Evolutionary conservation across 768 basidiomycete genomes (phyloP), one percentile per base, ranked within the genome.

Genomic region (Leucosporidium scottii): DNA sequence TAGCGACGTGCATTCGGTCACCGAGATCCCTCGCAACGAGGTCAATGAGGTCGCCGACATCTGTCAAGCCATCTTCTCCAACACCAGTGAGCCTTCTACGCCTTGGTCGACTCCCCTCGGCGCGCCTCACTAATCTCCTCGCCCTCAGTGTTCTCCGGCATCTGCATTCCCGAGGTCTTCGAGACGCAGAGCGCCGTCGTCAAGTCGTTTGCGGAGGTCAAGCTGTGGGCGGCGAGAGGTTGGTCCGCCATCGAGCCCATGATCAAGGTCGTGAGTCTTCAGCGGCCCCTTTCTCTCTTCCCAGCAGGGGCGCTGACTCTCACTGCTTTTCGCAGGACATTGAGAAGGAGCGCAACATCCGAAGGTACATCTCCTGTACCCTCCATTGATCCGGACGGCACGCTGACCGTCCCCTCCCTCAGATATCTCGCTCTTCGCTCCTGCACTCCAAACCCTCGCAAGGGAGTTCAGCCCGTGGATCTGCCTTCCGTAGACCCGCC

Each of bases 131-230:
- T 18, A 1, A 30, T 2, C 23, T 34, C 47, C 27, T 47, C 48
- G n/a, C 25, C 15, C 10, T 17, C 39, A 44, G 39, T 44, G 2
- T 13, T 9, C 13, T 4, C 65, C 65, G 70, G 63, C 0, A 62
- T 72, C 3, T 69, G 68, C 54, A 70, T 72, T n/a, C 68, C 66
- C 30, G 71, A 74, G 59, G 64, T 74, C 13, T 30, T 74, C 23
- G 68, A 68, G 47, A 55, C 61, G 50, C 58, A 67, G 57, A 68
- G 65, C 31, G 66, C 70, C n/a, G 59, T 67, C 31, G 67, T 27
- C 44, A 55, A 59, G 28, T 61, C 60, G 9, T 71, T 30, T 28
- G 60, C 23, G 15, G 44, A 65, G 21, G 61, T 59, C 2, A 3
- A 64, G 2, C 0, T 28, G n/a, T 34, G 34, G 20, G 64, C 66